Evolutionary conservation across 2,329 filamentous ascomycete species (phyloP).

Genomic region (Aspergillus candidus): DNA sequence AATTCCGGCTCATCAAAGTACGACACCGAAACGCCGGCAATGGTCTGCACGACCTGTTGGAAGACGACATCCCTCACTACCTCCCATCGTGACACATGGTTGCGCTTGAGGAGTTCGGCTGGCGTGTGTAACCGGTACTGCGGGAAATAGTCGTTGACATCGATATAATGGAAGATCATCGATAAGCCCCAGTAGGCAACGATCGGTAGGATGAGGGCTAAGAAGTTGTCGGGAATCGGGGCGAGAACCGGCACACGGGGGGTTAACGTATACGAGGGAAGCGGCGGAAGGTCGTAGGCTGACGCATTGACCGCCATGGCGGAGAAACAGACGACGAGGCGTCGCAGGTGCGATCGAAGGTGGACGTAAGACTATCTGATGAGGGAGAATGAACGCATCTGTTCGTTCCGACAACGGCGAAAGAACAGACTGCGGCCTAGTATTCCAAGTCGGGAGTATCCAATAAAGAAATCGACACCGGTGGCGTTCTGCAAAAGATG

Average conservation of each 20-base stretch:
- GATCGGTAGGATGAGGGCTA: constrained; percentile 70
- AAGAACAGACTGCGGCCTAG: background rate
- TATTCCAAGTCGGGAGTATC: background rate
- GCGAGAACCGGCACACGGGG: constrained; percentile 66
- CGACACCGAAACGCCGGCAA: constrained; percentile 61
- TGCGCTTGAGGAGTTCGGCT: constrained; percentile 79
- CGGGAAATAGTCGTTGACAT: constrained; percentile 77
- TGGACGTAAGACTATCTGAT: constrained; percentile 1
- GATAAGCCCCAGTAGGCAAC: constrained; percentile 85
- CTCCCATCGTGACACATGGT: constrained; percentile 77
- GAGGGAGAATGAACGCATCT: constrained; percentile 5
- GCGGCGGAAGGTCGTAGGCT: constrained; percentile 63
- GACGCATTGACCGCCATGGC: constrained; percentile 34
- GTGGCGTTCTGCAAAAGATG: too few species aligned
- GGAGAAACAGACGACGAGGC: constrained; percentile 4
- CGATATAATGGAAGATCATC: constrained; percentile 78
- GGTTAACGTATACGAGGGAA: constrained; percentile 71
- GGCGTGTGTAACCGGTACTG: constrained; percentile 93
- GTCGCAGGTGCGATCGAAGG: constrained; percentile 3
- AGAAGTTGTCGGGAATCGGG: constrained; percentile 72
- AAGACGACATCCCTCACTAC: constrained; percentile 85
- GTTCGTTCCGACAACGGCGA: background rate
- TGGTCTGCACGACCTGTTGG: constrained; percentile 84
- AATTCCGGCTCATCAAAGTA: constrained; percentile 68
- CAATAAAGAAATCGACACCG: too few species aligned